Base-by-base conservation (phyloP, 164 flowering plant genomes). In the Annona squamosa region DNA sequence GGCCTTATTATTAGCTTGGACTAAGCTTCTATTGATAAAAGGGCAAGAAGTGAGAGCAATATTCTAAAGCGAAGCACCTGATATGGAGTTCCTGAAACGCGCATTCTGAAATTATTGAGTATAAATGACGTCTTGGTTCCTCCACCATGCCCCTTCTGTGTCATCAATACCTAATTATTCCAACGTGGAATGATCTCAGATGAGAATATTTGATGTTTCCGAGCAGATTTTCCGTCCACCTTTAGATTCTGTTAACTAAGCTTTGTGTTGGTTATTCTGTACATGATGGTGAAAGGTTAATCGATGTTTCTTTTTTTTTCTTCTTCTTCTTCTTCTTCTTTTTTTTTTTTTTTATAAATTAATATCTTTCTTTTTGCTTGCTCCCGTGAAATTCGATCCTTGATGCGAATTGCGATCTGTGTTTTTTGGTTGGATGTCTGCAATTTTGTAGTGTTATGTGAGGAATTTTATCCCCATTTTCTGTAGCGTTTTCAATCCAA, bases 161-260 rank as follows among this genome's bases (percentile, higher is more conserved):
- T 67, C 69, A 42, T 44, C 45, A 67, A 67, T 44, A 44, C 69
- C 70, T 68, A 46, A 68, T 68, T 47, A 68, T 67, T 67, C 26
- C 45, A 46, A 65, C 13, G 45, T 16, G 16, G 26, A 41, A 9
- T 5, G 16, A 4, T 6, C 42, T 65, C 44, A 37, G 45, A 65
- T 65, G 68, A 65, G 46, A 65, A 65, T 68, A 3, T 68, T 66
- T 3, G 5, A 43, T 13, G 17, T 66, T 66, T 66, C 68, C 17
- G 16, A 66, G 47, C 68, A 66, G 68, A 66, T 66, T 44, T 65
- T 66, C 19, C 46, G 45, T 46, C 68, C 43, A 44, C 68, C 42
- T 66, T 44, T 42, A 66, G 16, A 37, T 66, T 66, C 46, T 66
- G 68, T 46, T 66, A n/a, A 42, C 42, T 66, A 66, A 66, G 68